Conservation (phyloP, 2,329 filamentous ascomycete species). For the Arachnopeziza araneosa region DNA sequence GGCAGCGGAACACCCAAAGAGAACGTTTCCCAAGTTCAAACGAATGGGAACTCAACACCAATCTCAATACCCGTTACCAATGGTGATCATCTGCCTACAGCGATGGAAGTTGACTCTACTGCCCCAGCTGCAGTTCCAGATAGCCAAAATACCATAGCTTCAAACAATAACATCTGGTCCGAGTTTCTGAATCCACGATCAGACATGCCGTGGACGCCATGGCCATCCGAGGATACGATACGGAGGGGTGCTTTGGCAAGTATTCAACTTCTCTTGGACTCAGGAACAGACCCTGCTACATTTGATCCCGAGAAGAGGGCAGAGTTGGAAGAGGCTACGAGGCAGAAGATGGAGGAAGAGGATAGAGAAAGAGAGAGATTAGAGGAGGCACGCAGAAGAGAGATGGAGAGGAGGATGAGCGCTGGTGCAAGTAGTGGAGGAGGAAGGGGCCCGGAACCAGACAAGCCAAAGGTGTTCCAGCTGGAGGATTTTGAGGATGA, state of each 20-base stretch:
- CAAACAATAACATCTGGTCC: slow-evolving; percentile 21
- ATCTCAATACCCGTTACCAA: slow-evolving; percentile 21
- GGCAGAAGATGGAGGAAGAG: slow-evolving; percentile 29
- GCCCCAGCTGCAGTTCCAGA: slow-evolving; percentile 17
- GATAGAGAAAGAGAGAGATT: slow-evolving; percentile 24
- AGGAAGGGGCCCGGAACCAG: slow-evolving; percentile 21
- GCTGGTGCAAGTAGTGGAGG: slow-evolving; percentile 11
- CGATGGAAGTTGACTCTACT: slow-evolving; percentile 19
- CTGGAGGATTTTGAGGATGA: slow-evolving; percentile 38
- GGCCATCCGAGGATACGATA: slow-evolving; percentile 68
- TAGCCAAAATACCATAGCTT: slow-evolving; percentile 15
- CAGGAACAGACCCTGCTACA: slow-evolving; percentile 54
- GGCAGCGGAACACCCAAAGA: slow-evolving; percentile 20
- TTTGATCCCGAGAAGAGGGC: slow-evolving; percentile 48
- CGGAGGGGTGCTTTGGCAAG: slow-evolving; percentile 60
- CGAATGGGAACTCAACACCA: slow-evolving; percentile 22
- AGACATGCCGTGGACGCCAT: slow-evolving; percentile 63
- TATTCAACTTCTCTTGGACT: slow-evolving; percentile 56
- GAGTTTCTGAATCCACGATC: slow-evolving; percentile 47
- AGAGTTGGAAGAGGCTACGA: slow-evolving; percentile 30
- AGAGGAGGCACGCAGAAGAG: slow-evolving; percentile 26
- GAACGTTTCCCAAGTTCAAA: slow-evolving; percentile 16
- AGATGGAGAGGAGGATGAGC: slow-evolving; percentile 26
- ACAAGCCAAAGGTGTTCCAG: slow-evolving; percentile 35
- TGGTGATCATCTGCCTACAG: slow-evolving; percentile 14